These are phyloP conservation scores for Echria macrotheca DNA, from an alignment of 495 filamentous ascomycete species.

Conservation along the genomic window DNA sequence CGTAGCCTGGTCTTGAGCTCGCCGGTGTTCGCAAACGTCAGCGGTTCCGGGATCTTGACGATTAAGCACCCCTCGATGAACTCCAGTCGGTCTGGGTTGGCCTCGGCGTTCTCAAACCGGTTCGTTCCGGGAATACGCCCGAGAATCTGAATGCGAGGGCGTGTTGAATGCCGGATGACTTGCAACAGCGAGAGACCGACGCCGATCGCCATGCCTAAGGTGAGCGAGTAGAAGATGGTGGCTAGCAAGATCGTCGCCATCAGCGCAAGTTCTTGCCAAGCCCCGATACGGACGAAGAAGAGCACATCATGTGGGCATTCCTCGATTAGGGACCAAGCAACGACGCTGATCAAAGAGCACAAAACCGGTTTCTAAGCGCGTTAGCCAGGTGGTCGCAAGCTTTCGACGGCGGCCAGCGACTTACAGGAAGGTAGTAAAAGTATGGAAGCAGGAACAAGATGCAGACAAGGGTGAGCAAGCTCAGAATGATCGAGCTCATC, in stretches of 20 bases:
- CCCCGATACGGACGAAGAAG: slow-evolving; percentile 84
- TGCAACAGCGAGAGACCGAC: slow-evolving; percentile 83
- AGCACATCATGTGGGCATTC: slow-evolving; percentile 85
- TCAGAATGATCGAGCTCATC: slow-evolving; percentile 82
- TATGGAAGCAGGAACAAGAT: slow-evolving; percentile 80
- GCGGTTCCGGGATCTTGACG: slow-evolving; percentile 92
- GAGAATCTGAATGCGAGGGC: slow-evolving; percentile 93
- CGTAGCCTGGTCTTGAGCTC: slow-evolving; percentile 79
- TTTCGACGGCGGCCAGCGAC: slow-evolving; percentile 24
- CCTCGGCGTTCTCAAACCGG: slow-evolving; percentile 85
- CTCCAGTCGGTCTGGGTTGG: slow-evolving; percentile 68
- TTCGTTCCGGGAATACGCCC: slow-evolving; percentile 79
- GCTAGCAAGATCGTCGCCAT: slow-evolving; percentile 86
- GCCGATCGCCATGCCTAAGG: slow-evolving; percentile 81
- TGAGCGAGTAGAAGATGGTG: slow-evolving; percentile 89
- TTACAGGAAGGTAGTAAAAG: slow-evolving; percentile 88
- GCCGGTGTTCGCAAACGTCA: slow-evolving; percentile 96
- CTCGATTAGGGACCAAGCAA: slow-evolving; percentile 90
- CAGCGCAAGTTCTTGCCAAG: slow-evolving; percentile 75
- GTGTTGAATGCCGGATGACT: slow-evolving; percentile 82
- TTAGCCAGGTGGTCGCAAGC: slow-evolving; percentile 19
- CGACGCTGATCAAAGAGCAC: slow-evolving; percentile 89
- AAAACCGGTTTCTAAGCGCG: slow-evolving; percentile 79
- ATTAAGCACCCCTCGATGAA: slow-evolving; percentile 89
- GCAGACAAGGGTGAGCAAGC: slow-evolving; percentile 71